Evolutionary conservation across 352 stramenopile genomes (phyloP).

Genomic region (Aphanomyces astaci): DNA sequence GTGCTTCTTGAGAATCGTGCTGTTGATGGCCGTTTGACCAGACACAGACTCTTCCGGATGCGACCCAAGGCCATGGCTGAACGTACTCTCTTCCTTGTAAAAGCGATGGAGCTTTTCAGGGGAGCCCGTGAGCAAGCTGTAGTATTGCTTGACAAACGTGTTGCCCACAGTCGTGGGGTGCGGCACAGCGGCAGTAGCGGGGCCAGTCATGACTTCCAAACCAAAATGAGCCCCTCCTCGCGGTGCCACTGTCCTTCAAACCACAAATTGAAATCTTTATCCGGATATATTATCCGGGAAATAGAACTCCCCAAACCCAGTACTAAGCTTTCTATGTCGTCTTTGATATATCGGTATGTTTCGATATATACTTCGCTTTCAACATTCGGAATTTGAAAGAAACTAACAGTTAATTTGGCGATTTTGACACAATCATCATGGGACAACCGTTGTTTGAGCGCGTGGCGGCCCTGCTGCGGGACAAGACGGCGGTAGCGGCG

Average conservation of each 20-base stretch:
- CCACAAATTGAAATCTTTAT: slow-evolving; percentile 20
- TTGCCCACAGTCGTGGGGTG: slow-evolving; percentile 66
- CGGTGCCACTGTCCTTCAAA: not conserved
- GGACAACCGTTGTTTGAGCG: slow-evolving; percentile 2
- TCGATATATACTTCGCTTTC: too few relatives aligned
- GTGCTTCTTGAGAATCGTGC: slow-evolving; percentile 69
- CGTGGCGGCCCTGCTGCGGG: not conserved
- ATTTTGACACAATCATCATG: too few relatives aligned
- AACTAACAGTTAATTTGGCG: too few relatives aligned
- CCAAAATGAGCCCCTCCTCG: not conserved
- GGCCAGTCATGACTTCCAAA: slow-evolving; percentile 15
- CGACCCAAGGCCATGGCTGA: slow-evolving; percentile 70
- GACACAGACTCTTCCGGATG: slow-evolving; percentile 73
- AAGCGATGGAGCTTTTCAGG: slow-evolving; percentile 80
- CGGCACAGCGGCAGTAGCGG: not conserved
- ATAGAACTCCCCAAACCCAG: not conserved
- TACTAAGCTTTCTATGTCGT: not conserved
- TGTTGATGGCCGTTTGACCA: slow-evolving; percentile 73
- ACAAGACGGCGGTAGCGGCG: not conserved
- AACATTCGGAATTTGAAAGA: too few relatives aligned
- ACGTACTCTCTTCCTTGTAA: slow-evolving; percentile 81
- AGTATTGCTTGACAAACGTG: slow-evolving; percentile 87
- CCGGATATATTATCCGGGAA: not conserved
- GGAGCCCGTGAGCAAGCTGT: slow-evolving; percentile 79
- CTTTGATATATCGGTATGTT: not conserved